Conservation (phyloP, 2,329 filamentous ascomycete genomes). For the Didymella sp. region DNA sequence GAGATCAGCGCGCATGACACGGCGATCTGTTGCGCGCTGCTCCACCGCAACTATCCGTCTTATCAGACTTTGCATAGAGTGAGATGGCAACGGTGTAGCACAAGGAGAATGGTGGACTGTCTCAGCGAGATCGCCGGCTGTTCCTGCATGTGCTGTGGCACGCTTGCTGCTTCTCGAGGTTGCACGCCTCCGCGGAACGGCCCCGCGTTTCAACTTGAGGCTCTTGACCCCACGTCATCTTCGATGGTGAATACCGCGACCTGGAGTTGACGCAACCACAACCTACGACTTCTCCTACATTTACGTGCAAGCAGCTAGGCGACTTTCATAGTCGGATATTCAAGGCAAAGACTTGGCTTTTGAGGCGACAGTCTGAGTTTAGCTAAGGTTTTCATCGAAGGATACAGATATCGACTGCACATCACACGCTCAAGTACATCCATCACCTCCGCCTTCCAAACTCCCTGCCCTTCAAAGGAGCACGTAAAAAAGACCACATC, state of each 20-base stretch:
- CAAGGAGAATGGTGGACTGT: background rate
- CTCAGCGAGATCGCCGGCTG: background rate
- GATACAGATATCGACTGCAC: too few species aligned
- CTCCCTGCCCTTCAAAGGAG: too few species aligned
- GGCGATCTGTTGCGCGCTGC: constrained; percentile 7
- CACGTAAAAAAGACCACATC: too few species aligned
- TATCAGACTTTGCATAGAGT: background rate
- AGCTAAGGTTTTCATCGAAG: too few species aligned
- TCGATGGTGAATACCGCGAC: background rate
- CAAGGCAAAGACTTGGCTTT: too few species aligned
- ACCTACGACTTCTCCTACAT: too few species aligned
- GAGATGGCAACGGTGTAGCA: background rate
- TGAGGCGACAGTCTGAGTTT: too few species aligned
- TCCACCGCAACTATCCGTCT: background rate
- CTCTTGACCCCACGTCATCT: background rate
- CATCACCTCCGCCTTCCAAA: too few species aligned
- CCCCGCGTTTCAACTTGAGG: background rate
- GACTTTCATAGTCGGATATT: too few species aligned
- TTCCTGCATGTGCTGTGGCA: background rate
- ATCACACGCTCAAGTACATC: too few species aligned
- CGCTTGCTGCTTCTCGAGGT: background rate
- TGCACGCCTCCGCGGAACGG: background rate
- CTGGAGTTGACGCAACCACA: too few species aligned
- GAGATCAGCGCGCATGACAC: constrained; percentile 22
- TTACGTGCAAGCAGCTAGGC: too few species aligned